Conservation (phyloP, 2,329 filamentous ascomycete genomes). For the Fusarium albidum region DNA sequence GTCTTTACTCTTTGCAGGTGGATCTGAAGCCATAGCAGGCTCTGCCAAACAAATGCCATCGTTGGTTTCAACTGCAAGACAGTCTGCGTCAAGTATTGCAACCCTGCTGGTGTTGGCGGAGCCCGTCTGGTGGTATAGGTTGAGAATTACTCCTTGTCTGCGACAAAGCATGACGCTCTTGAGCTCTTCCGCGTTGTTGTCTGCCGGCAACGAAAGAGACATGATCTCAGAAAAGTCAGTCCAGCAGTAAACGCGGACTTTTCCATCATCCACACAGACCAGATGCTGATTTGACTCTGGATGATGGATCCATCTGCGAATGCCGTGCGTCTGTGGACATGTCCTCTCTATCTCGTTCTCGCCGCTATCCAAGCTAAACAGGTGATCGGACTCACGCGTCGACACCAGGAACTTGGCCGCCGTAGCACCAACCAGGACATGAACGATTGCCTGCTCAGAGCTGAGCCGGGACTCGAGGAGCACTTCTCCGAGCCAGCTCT, state of each 20-base stretch:
- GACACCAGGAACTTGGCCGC: slow-evolving; percentile 43
- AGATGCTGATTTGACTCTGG: slow-evolving; percentile 35
- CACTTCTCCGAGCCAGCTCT: slow-evolving; percentile 23
- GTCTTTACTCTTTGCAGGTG: too few species aligned
- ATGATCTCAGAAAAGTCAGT: slow-evolving; percentile 39
- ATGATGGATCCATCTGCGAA: slow-evolving; percentile 33
- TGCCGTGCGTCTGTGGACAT: slow-evolving; percentile 4
- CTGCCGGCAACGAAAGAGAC: slow-evolving; percentile 16
- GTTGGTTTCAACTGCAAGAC: background rate
- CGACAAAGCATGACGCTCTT: slow-evolving; percentile 33
- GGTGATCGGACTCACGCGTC: slow-evolving; percentile 42
- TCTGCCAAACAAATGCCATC: background rate
- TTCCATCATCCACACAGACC: slow-evolving; percentile 40
- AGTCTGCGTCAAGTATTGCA: slow-evolving; percentile 20
- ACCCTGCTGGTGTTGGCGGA: slow-evolving; percentile 6
- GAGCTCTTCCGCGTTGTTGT: slow-evolving; percentile 24
- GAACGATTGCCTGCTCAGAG: slow-evolving; percentile 34
- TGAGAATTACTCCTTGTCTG: slow-evolving; percentile 25
- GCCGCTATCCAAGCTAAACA: slow-evolving; percentile 40
- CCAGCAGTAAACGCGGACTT: slow-evolving; percentile 40
- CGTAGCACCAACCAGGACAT: slow-evolving; percentile 38
- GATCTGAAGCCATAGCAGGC: background rate
- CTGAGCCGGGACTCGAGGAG: slow-evolving; percentile 35
- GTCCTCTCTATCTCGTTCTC: slow-evolving; percentile 26
- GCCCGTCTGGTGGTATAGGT: slow-evolving; percentile 8